A percentile compares a stretch with the other conserved stretches of the same genome.
These are phyloP conservation scores for Moesziomyces aphidis DNA, from an alignment of 1,284 basidiomycete genomes.

Conservation along the genomic window DNA sequence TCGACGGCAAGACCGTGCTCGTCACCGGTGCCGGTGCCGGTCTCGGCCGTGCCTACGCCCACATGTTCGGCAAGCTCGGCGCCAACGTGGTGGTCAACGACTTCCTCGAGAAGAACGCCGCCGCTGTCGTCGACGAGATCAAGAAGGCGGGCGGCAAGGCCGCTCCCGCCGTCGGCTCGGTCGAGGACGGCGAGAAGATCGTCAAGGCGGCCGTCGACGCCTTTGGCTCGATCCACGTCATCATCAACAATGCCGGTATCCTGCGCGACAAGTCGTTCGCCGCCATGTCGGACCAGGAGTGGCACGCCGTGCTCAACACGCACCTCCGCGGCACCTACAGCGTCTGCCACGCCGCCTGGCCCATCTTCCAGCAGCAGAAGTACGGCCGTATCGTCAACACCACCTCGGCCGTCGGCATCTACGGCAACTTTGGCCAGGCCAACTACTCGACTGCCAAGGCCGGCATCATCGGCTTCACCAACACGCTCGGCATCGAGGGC, in stretches of 20 bases:
- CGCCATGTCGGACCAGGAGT: conserved; percentile 89
- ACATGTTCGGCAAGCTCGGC: conserved; percentile 89
- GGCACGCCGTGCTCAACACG: conserved; percentile 90
- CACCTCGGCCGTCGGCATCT: conserved; percentile 90
- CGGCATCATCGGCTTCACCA: conserved; percentile 89
- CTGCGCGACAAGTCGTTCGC: conserved; percentile 87
- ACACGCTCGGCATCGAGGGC: conserved; percentile 91
- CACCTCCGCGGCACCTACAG: conserved; percentile 78
- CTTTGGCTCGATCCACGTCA: conserved; percentile 87
- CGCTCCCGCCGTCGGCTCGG: conserved; percentile 83
- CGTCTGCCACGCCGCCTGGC: conserved; percentile 91
- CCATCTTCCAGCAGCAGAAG: conserved; percentile 95
- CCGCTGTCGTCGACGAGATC: conserved; percentile 87
- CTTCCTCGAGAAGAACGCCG: conserved; percentile 85
- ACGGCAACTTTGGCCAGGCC: conserved; percentile 91
- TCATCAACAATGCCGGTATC: conserved; percentile 95
- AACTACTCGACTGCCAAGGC: conserved; percentile 86
- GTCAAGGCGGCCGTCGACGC: conserved; percentile 87
- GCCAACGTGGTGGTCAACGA: conserved; percentile 98
- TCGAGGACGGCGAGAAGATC: conserved; percentile 86
- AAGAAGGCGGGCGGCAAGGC: conserved; percentile 90
- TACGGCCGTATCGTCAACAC: conserved; percentile 96
- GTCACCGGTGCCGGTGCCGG: conserved; percentile 78
- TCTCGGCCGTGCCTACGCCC: conserved; percentile 89
- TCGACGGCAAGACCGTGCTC: conserved; percentile 90